phyloP scores from a whole-genome alignment of 371 early-diverging fungal species.

The Conidiobolus incongruus region DNA sequence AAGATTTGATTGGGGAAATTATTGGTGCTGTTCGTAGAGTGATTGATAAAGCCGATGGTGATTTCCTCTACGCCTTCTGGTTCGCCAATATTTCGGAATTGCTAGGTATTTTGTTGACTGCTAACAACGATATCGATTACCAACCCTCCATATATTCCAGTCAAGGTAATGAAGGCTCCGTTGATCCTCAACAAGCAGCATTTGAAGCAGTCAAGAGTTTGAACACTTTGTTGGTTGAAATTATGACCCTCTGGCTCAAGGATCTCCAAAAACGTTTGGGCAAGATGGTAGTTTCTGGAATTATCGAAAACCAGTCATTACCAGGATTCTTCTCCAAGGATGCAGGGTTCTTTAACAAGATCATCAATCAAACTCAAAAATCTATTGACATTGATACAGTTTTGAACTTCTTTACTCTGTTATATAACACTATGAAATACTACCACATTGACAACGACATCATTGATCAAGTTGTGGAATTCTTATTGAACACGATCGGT shows the following conservation, averaged over 20 bases:
- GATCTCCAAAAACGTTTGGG: slow-evolving; percentile 78
- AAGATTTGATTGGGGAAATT: slow-evolving; percentile 53
- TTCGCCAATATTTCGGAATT: slow-evolving; percentile 85
- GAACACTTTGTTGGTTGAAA: not conserved
- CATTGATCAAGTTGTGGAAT: slow-evolving; percentile 61
- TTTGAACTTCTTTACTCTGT: slow-evolving; percentile 68
- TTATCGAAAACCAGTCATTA: slow-evolving; percentile 76
- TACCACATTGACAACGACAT: slow-evolving; percentile 62
- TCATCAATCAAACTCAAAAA: slow-evolving; percentile 43
- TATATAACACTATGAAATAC: slow-evolving; percentile 81
- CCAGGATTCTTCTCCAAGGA: slow-evolving; percentile 81
- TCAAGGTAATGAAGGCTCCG: too few species aligned
- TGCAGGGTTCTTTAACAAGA: slow-evolving; percentile 60
- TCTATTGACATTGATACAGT: slow-evolving; percentile 80
- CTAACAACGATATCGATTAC: slow-evolving; percentile 1
- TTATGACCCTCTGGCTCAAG: slow-evolving; percentile 54
- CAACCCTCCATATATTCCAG: not conserved
- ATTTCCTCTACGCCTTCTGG: slow-evolving; percentile 67
- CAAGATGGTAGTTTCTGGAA: slow-evolving; percentile 84
- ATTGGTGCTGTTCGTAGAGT: slow-evolving; percentile 67
- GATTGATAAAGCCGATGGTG: slow-evolving; percentile 38
- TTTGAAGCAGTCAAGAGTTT: slow-evolving; percentile 3
- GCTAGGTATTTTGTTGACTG: slow-evolving; percentile 12
- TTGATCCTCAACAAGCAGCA: slow-evolving; percentile 2
- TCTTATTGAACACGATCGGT: slow-evolving; percentile 75